These are phyloP conservation scores for Gnomoniopsis sp. DNA, from an alignment of 2,329 filamentous ascomycete genomes.

Conservation along the genomic window DNA sequence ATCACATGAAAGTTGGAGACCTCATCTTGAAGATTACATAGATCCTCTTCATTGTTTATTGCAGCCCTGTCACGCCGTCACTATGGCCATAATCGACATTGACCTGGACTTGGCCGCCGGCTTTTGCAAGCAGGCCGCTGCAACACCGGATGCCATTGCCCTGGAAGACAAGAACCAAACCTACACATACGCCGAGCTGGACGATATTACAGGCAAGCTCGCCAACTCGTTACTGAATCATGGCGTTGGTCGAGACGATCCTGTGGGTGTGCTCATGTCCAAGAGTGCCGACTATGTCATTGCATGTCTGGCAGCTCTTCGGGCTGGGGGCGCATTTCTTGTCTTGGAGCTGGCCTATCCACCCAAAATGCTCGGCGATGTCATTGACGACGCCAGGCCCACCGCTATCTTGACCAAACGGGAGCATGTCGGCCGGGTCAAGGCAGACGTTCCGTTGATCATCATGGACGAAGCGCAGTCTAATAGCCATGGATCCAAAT, in stretches of 20 bases:
- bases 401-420: conserved; percentile 66
- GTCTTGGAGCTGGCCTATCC: conserved; percentile 80
- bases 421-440: conserved; percentile 63
- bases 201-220: conserved; percentile 63
- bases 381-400: conserved; percentile 72
- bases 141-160: conserved; percentile 66
- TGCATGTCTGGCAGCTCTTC: conserved; percentile 72
- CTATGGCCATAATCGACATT: conserved; percentile 66
- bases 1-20: too few relatives aligned
- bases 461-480: conserved; percentile 52
- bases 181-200: conserved; percentile 72
- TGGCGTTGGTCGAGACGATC: conserved; percentile 68
- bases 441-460: conserved; percentile 60
- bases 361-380: conserved; percentile 68
- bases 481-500: conserved; percentile 22
- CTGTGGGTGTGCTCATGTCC: conserved; percentile 73
- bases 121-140: conserved; percentile 64
- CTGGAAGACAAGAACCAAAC: conserved; percentile 65
- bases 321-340: conserved; percentile 75
- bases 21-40: neutral
- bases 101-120: conserved; percentile 70
- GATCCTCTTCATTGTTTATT: neutral
- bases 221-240: conserved; percentile 60
- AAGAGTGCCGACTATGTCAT: conserved; percentile 78
- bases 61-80: neutral